phyloP scores from a whole-genome alignment of 129 eudicot species.

The Artemisia argyi region DNA sequence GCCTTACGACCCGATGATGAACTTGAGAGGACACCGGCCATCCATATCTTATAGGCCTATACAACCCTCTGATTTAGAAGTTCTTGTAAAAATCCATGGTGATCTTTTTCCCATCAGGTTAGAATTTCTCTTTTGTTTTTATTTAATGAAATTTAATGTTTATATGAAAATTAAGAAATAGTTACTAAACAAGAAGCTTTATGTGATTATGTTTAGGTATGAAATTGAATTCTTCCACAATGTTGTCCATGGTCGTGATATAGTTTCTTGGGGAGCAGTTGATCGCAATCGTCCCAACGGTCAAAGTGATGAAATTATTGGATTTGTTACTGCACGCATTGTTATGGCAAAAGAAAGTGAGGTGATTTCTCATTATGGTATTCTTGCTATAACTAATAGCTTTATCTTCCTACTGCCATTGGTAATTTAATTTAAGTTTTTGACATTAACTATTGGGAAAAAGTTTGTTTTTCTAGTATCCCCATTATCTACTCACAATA shows the following conservation, averaged over 20 bases:
- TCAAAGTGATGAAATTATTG: constrained; percentile 78
- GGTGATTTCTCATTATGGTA: constrained; percentile 53
- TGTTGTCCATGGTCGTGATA: constrained; percentile 83
- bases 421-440: too few relatives aligned
- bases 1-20: constrained; percentile 52
- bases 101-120: constrained; percentile 95
- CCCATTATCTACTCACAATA: too few relatives aligned
- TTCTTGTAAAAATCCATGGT: constrained; percentile 69
- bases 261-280: constrained; percentile 99
- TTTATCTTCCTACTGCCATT: background rate
- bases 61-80: constrained; percentile 63
- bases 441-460: too few relatives aligned
- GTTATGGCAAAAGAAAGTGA: constrained; percentile 87
- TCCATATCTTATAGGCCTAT: constrained; percentile 73
- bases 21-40: constrained; percentile 51
- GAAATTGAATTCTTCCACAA: constrained; percentile 86
- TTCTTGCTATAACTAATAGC: background rate
- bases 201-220: constrained; percentile 55
- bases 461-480: too few relatives aligned
- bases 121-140: constrained; percentile 14
- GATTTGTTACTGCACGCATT: constrained; percentile 82
- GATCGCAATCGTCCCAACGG: constrained; percentile 74
- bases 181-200: constrained; percentile 19
- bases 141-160: background rate
- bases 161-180: background rate